Evolutionary conservation across 75 land plant genomes (phyloP).

Genomic region (Pinus tabuliformis): DNA sequence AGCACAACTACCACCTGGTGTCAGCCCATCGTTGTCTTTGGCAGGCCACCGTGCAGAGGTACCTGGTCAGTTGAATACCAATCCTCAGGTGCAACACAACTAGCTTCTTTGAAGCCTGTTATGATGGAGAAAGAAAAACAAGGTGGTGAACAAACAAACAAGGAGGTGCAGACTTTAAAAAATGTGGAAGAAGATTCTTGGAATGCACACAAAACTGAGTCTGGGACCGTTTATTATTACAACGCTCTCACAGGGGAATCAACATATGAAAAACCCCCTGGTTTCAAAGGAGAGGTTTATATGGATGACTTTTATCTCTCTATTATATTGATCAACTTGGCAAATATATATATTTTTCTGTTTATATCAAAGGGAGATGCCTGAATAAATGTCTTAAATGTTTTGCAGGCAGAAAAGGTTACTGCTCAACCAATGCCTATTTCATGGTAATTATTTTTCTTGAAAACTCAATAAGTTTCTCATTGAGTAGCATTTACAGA

Average conservation of each 20-base stretch:
- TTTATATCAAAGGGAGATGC: slow-evolving; percentile 12
- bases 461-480: not conserved
- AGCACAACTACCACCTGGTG: slow-evolving; percentile 5
- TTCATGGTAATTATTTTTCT: slow-evolving; percentile 62
- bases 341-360: slow-evolving; percentile 27
- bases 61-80: not conserved
- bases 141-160: slow-evolving; percentile 10
- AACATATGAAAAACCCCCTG: slow-evolving; percentile 80
- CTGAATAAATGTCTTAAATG: not conserved
- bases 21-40: not conserved
- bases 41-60: not conserved
- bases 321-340: slow-evolving; percentile 15
- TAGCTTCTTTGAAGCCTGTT: slow-evolving; percentile 6
- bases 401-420: slow-evolving; percentile 69
- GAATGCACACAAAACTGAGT: slow-evolving; percentile 88
- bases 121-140: slow-evolving; percentile 27
- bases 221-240: slow-evolving; percentile 82
- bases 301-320: not conserved
- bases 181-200: slow-evolving; percentile 59
- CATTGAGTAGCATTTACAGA: not conserved
- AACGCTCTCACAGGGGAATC: slow-evolving; percentile 89
- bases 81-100: slow-evolving; percentile 6
- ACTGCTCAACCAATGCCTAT: slow-evolving; percentile 73
- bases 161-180: slow-evolving; percentile 17
- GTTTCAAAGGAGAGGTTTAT: slow-evolving; percentile 77